Conservation (phyloP, 202 grass and related monocot species). For the Dendrocalamus latiflorus region DNA sequence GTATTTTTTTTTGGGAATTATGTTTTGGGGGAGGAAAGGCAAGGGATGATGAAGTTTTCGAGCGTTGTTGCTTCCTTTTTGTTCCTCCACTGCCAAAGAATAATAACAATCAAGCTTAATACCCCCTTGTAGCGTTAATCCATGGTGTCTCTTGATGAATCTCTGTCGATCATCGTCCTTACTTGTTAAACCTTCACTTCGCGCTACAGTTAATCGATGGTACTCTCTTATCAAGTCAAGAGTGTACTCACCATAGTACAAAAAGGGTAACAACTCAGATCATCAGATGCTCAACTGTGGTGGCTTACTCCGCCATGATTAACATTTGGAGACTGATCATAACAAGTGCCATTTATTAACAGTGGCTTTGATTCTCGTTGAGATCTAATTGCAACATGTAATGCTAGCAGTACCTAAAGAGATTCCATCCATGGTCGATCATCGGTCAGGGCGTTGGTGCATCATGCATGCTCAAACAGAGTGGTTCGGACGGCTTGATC, state of each 20-base stretch:
- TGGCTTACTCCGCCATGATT: neutral
- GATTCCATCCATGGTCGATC: neutral
- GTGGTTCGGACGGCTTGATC: neutral
- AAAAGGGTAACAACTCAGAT: neutral
- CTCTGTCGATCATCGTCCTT: neutral
- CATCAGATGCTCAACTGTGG: neutral
- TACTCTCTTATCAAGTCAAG: too few species aligned
- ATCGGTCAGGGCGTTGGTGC: neutral
- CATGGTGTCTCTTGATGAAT: neutral
- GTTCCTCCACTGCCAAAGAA: neutral
- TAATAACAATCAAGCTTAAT: neutral
- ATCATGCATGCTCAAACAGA: neutral
- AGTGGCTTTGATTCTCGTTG: neutral
- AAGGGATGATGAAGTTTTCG: slow-evolving; percentile 19
- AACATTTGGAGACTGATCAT: neutral
- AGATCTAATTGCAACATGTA: neutral
- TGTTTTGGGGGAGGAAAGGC: neutral
- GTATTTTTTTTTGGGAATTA: neutral
- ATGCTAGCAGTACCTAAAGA: neutral
- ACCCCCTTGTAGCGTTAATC: neutral
- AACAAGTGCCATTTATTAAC: neutral
- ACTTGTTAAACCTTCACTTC: neutral
- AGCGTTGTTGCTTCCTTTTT: slow-evolving; percentile 16
- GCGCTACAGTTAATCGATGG: too few species aligned
- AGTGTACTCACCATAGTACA: too few species aligned